phyloP scores from a whole-genome alignment of 2,329 filamentous ascomycete species.

The Tolypocladium ophioglossoides region DNA sequence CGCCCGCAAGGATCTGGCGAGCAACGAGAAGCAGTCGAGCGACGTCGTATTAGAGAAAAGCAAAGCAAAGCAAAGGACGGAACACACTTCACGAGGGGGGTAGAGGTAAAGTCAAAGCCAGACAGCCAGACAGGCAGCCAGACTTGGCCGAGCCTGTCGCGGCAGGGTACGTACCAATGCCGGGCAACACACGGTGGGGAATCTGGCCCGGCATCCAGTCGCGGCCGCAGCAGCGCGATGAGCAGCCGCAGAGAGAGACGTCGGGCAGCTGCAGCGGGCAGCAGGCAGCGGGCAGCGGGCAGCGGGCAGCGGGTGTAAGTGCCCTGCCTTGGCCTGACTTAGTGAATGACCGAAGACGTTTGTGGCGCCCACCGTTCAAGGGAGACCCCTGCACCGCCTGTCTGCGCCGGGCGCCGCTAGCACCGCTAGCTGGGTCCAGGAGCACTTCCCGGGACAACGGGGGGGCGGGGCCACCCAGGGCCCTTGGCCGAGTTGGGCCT shows the following conservation, averaged over 20 bases:
- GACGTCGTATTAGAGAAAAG: neutral
- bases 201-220: neutral
- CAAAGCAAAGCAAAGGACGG: neutral
- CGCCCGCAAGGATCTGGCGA: neutral
- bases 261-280: no score
- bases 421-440: neutral
- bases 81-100: neutral
- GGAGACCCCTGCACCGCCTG: neutral
- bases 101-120: neutral
- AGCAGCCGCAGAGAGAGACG: neutral
- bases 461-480: neutral
- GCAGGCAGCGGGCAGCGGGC: no score
- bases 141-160: neutral
- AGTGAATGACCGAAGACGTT: neutral
- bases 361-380: neutral
- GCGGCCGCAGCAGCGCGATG: neutral
- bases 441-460: slow-evolving; percentile 1
- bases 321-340: neutral
- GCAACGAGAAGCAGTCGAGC: neutral
- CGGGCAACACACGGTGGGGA: neutral
- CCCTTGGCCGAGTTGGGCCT: neutral
- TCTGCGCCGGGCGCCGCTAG: neutral
- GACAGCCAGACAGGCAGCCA: no score
- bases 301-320: neutral
- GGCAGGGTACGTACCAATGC: neutral